phyloP scores from a whole-genome alignment of 2,329 filamentous ascomycete species.

The Apiospora rasikravindrae region DNA sequence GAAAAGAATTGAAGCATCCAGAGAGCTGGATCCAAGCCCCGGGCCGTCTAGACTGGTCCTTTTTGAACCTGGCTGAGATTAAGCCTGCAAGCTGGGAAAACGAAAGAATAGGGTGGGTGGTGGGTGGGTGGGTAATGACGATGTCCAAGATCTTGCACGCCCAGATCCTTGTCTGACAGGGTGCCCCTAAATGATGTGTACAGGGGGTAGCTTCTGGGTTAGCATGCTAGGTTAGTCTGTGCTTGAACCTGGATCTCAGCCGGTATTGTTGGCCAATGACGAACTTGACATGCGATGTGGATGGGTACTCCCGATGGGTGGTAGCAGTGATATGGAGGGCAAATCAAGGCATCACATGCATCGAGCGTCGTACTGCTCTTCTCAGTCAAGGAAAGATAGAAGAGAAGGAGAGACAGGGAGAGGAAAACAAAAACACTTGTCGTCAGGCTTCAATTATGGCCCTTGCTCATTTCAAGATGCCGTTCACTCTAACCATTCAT shows the following conservation, averaged over 20 bases:
- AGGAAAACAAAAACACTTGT: not conserved
- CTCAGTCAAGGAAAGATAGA: not conserved
- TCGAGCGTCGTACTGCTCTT: not conserved
- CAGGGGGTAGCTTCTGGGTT: constrained; percentile 1
- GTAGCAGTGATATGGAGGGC: not conserved
- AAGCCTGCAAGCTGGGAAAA: constrained; percentile 7
- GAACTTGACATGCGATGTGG: not conserved
- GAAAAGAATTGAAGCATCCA: not conserved
- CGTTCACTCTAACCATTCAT: not conserved
- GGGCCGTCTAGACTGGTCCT: constrained; percentile 5
- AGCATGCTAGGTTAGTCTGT: not conserved
- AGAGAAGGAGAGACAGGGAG: not conserved
- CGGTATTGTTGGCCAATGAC: constrained; percentile 12
- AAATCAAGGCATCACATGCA: constrained; percentile 14
- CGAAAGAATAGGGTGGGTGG: constrained; percentile 1
- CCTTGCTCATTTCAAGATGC: not conserved
- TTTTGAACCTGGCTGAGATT: constrained; percentile 10
- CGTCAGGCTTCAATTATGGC: not conserved
- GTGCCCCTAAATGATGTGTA: constrained; percentile 13
- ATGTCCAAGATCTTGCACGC: constrained; percentile 17
- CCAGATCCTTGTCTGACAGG: not conserved
- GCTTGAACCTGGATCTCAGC: constrained; percentile 10
- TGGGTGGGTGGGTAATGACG: constrained; percentile 16
- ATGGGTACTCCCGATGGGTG: not conserved
- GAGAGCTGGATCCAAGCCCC: not conserved